Evolutionary conservation across 306 rosid species (phyloP).

Genomic region (Citrullus amarus): DNA sequence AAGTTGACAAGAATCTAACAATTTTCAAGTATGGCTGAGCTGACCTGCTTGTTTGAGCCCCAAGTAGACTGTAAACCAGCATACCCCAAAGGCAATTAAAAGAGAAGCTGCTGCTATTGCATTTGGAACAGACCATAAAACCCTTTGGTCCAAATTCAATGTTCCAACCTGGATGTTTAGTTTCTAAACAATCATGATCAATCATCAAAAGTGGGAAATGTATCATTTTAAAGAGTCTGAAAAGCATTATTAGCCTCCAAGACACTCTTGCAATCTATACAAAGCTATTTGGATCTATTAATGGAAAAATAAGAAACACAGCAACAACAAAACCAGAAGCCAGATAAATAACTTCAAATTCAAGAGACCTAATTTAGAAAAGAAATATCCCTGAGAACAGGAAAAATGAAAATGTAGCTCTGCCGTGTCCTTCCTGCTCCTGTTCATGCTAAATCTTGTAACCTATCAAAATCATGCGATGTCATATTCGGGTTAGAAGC

Average conservation of each 20-base stretch:
- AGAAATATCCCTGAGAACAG: neutral
- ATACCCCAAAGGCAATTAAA: neutral
- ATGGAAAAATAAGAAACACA: conserved; percentile 14
- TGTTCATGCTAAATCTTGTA: neutral
- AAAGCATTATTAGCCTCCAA: conserved; percentile 19
- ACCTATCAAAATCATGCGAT: neutral
- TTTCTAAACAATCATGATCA: neutral
- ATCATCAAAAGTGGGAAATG: neutral
- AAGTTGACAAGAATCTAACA: neutral
- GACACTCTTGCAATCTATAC: conserved; percentile 22
- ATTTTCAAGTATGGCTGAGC: neutral
- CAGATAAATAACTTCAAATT: neutral
- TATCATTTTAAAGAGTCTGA: neutral
- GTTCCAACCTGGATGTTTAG: conserved; percentile 3
- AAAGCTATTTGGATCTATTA: conserved; percentile 11
- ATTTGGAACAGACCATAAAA: neutral
- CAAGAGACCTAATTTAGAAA: neutral
- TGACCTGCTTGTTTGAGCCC: neutral
- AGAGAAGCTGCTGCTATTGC: neutral
- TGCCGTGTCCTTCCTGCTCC: neutral
- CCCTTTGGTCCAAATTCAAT: neutral
- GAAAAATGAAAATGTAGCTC: neutral
- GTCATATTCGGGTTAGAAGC: neutral
- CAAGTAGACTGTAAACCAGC: neutral
- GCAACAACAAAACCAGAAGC: neutral